A percentile compares a stretch with the other conserved stretches of the same genome.
phyloP scores from a whole-genome alignment of 345 rosid genomes.

The Citrus unshiu region DNA sequence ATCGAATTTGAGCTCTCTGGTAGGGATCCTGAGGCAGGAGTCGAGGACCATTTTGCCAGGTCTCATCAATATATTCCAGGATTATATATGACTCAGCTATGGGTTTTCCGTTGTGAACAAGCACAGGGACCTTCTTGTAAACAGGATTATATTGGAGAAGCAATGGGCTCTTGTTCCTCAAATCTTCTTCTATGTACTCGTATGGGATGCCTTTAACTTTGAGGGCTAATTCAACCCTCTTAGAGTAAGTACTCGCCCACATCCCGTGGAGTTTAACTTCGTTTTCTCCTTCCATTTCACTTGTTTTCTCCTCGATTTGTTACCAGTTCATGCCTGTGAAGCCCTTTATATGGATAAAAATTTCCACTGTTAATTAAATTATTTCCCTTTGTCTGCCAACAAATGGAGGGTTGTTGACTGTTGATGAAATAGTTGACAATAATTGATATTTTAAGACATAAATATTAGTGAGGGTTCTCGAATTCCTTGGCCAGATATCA shows the following conservation, averaged over 20 bases:
- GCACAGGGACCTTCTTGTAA: conserved; percentile 39
- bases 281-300: conserved; percentile 27
- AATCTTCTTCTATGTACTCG: conserved; percentile 41
- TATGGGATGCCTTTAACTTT: conserved; percentile 34
- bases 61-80: conserved; percentile 47
- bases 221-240: conserved; percentile 39
- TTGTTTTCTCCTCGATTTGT: background rate
- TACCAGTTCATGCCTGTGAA: background rate
- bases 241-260: conserved; percentile 26
- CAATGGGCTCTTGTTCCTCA: conserved; percentile 31
- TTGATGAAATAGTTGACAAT: background rate
- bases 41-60: conserved; percentile 29
- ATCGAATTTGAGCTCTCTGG: conserved; percentile 30
- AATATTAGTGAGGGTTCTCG: background rate
- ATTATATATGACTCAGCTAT: conserved; percentile 33
- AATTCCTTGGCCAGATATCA: background rate
- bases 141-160: conserved; percentile 37
- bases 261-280: conserved; percentile 32
- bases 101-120: conserved; percentile 47
- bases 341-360: background rate
- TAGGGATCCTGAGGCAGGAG: conserved; percentile 42
- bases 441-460: background rate
- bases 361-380: background rate
- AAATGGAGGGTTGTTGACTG: background rate
- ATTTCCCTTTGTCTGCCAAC: background rate